These are phyloP conservation scores for Colletotrichum gloeosporioides DNA, from an alignment of 2,329 filamentous ascomycete genomes.

Conservation along the genomic window DNA sequence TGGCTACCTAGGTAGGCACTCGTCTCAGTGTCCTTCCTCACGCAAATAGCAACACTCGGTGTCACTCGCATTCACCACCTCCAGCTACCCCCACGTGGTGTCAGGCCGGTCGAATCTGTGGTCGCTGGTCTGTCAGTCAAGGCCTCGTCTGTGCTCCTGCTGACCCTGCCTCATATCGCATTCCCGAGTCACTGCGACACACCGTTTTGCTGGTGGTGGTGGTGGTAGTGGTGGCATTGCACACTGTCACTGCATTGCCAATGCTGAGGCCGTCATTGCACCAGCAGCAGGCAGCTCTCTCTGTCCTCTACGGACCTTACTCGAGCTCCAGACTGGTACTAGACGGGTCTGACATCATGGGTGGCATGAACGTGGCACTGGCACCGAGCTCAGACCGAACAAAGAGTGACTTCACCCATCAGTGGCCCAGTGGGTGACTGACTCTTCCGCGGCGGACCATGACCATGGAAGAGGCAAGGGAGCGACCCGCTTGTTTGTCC, in stretches of 20 bases:
- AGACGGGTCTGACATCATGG: conserved; percentile 17
- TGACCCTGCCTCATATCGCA: not conserved
- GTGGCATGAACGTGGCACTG: not conserved
- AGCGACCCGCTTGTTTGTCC: not conserved
- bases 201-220: not conserved
- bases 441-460: not conserved
- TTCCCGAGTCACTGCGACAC: not conserved
- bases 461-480: not conserved
- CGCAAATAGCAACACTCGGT: not conserved
- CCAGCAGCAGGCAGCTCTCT: not conserved
- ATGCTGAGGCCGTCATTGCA: not conserved
- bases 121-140: not conserved
- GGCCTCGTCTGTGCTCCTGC: not conserved
- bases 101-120: not conserved
- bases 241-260: not conserved
- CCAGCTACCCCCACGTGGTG: conserved; percentile 12
- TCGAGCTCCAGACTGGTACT: not conserved
- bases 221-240: not conserved
- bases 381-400: conserved; percentile 16
- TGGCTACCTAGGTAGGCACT: not conserved
- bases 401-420: not conserved
- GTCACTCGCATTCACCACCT: not conserved
- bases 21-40: not conserved
- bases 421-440: not conserved
- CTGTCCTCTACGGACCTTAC: not conserved